Percentiles rank a stretch among this genome's conserved stretches.
phyloP scores from a whole-genome alignment of 306 rosid genomes.

The Sesbania bispinosa region DNA sequence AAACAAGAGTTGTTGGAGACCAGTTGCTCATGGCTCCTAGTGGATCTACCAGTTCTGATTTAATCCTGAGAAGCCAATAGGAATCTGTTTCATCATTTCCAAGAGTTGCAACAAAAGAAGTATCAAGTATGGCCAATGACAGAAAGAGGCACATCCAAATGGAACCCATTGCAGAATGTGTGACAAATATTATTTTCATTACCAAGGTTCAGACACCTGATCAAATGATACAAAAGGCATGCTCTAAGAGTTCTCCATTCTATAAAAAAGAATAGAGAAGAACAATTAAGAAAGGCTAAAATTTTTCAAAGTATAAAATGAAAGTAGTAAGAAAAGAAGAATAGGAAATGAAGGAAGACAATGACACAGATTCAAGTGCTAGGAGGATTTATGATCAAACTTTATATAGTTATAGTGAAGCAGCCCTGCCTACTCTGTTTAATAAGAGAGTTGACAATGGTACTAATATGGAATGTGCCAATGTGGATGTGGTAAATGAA shows the following conservation, averaged over 20 bases:
- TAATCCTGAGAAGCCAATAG: constrained; percentile 61
- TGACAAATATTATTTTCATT: constrained; percentile 29
- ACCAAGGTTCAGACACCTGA: constrained; percentile 31
- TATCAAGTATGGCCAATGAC: constrained; percentile 33
- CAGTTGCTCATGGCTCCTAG: constrained; percentile 58
- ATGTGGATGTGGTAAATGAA: constrained; percentile 8
- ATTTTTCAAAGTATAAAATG: constrained; percentile 6
- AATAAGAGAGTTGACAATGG: constrained; percentile 8
- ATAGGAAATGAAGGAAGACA: constrained; percentile 25
- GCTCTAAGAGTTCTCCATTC: constrained; percentile 26
- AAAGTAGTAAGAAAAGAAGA: constrained; percentile 20
- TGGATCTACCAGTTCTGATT: constrained; percentile 66
- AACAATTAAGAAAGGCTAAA: constrained; percentile 14
- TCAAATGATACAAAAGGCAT: constrained; percentile 19
- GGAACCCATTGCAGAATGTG: constrained; percentile 38
- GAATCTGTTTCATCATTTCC: constrained; percentile 50
- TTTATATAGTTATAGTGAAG: constrained; percentile 45
- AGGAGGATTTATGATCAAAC: constrained; percentile 28
- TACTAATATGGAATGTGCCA: background rate
- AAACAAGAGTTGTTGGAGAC: constrained; percentile 53
- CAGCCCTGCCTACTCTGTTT: constrained; percentile 34
- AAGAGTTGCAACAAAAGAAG: constrained; percentile 36
- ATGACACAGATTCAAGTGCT: constrained; percentile 26
- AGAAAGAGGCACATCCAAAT: constrained; percentile 46
- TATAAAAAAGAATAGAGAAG: constrained; percentile 20